Evolutionary conservation across 2,329 filamentous ascomycete genomes (phyloP), one percentile per base, ranked within the genome.

Genomic region (Fusarium sp.): DNA sequence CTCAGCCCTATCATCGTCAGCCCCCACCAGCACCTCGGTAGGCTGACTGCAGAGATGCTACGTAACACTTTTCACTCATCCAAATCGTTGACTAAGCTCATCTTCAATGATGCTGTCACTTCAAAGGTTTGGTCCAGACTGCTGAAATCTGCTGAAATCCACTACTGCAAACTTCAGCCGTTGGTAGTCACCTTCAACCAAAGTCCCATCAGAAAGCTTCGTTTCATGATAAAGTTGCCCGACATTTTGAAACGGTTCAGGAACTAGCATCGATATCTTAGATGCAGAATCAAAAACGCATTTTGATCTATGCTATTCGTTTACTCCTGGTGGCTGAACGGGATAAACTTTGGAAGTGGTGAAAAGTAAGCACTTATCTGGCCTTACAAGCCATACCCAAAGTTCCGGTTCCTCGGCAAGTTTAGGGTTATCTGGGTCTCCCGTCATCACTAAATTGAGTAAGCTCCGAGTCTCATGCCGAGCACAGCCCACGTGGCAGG

Each of bases 1-100:
- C 20, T 43, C 49, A 53, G 49, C 49, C 34, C 34, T 53, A 53
- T 43, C 34, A 22, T 41, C 6, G 49, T 22, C n/a, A 53, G 49
- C n/a, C 49, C 24, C 24, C 7, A 22, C 24, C n/a, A 22, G 11
- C 7, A 20, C 13, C n/a, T 12, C 3, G 15, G 9, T 12, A 20
- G 13, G 34, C 49, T 22, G 15, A 53, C 38, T 43, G 34, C 18
- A 38, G 34, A 6, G 0, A 38, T 38, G 18, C 3, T 38, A 38
- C 34, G 34, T 38, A 38, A 6, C 3, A 38, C 12, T n/a, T 34
- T 10, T 3, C 16, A 30, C 2, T 11, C 16, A 10, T 0, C 10
- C 32, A n/a, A 18, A 6, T 2, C 9, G 16, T 38, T 38, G 18
- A 34, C 10, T 13, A 16, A 34, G 30, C 47, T 34, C 8, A 1